phyloP scores from a whole-genome alignment of 768 basidiomycete species.

The Podaxis carcinomalis region DNA sequence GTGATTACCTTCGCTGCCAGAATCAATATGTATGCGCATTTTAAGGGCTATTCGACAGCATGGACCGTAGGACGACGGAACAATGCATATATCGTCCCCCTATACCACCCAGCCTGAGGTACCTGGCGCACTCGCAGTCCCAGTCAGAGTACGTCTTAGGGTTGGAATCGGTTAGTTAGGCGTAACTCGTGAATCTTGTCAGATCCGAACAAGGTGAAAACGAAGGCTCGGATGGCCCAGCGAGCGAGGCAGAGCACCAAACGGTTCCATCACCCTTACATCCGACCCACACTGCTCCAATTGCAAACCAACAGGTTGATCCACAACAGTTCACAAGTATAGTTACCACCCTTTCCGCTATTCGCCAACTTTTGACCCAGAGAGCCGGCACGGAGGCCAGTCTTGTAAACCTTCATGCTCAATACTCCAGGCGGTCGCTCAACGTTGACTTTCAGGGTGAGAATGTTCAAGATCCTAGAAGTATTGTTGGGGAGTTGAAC shows the following conservation, averaged over 20 bases:
- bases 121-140: neutral
- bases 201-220: neutral
- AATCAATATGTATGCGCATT: neutral
- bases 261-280: neutral
- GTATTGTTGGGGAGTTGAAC: conserved; percentile 9
- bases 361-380: neutral
- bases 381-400: neutral
- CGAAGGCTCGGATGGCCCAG: neutral
- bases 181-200: neutral
- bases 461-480: neutral
- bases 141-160: neutral
- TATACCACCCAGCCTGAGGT: neutral
- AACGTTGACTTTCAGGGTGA: neutral
- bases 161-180: neutral
- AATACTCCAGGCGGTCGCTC: neutral
- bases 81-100: neutral
- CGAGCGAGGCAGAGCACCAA: neutral
- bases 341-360: neutral
- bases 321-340: neutral
- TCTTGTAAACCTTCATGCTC: neutral
- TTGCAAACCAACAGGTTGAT: neutral
- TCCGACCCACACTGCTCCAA: neutral
- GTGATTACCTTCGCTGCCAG: neutral
- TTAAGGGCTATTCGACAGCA: neutral
- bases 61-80: neutral